A percentile compares a stretch with the other conserved stretches of the same genome.
These are phyloP conservation scores for Cucurbita moschata DNA, from an alignment of 306 rosid genomes.

Conservation along the genomic window DNA sequence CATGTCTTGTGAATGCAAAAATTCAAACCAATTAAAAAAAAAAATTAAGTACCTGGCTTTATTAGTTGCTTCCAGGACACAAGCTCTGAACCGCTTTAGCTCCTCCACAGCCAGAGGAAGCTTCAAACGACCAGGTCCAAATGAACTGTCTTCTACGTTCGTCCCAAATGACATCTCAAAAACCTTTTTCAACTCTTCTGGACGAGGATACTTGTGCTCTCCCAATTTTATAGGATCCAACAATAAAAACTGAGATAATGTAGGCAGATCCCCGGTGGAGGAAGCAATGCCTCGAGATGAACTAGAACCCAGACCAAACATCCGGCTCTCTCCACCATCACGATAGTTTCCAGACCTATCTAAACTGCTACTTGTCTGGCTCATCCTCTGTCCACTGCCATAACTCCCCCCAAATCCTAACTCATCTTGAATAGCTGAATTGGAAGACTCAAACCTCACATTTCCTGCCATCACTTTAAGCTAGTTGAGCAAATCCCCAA, in stretches of 20 bases:
- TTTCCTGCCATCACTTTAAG: conserved; percentile 49
- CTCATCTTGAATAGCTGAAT: conserved; percentile 41
- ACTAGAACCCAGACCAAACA: conserved; percentile 30
- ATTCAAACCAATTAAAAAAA: background rate
- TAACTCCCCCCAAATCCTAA: conserved; percentile 30
- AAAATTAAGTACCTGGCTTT: conserved; percentile 47
- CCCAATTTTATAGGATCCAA: conserved; percentile 52
- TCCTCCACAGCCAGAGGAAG: conserved; percentile 46
- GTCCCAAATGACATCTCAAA: conserved; percentile 45
- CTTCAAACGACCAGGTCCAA: conserved; percentile 50
- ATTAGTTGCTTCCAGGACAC: conserved; percentile 35
- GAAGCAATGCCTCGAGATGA: conserved; percentile 34
- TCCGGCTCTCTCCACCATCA: conserved; percentile 37
- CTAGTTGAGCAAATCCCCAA: conserved; percentile 18
- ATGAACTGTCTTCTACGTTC: conserved; percentile 41
- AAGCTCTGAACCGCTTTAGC: conserved; percentile 46
- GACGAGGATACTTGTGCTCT: conserved; percentile 29
- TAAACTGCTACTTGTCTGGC: conserved; percentile 26
- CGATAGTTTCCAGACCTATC: conserved; percentile 52
- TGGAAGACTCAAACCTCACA: conserved; percentile 37
- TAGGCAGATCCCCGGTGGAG: conserved; percentile 30
- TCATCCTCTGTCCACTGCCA: conserved; percentile 37
- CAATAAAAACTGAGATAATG: conserved; percentile 33
- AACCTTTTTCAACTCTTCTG: conserved; percentile 44
- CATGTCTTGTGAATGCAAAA: background rate